phyloP scores from a whole-genome alignment of 2,329 filamentous ascomycete genomes.

The Epichloe sylvatica region DNA sequence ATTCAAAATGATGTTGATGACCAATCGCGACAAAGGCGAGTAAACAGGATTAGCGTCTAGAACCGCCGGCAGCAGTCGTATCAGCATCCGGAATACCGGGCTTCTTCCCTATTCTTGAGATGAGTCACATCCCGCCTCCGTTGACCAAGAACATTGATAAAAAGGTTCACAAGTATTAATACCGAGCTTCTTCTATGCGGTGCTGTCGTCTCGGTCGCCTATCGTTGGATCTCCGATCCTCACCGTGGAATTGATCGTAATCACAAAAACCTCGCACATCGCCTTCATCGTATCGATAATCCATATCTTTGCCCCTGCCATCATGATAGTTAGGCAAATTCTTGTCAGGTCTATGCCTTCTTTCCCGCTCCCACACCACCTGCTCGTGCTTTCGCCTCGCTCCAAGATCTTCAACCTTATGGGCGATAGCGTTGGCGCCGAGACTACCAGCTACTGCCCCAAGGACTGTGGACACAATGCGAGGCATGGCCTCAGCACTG shows the following conservation, averaged over 20 bases:
- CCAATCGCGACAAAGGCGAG: no score
- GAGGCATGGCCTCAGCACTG: conserved; percentile 18
- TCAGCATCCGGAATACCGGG: no score
- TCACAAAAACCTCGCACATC: conserved; percentile 12
- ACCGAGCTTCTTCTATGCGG: conserved; percentile 12
- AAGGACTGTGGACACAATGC: conserved; percentile 34
- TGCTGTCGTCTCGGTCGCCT: conserved; percentile 10
- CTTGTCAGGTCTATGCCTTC: conserved; percentile 17
- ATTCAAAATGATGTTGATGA: no score
- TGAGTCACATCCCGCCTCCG: no score
- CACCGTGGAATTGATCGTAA: conserved; percentile 15
- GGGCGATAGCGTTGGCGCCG: conserved; percentile 37
- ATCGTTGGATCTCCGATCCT: conserved; percentile 9
- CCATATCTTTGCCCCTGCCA: conserved; percentile 5
- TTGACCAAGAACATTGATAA: no score
- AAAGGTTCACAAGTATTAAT: conserved; percentile 6
- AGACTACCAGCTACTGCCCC: conserved; percentile 42
- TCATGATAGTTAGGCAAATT: conserved; percentile 15
- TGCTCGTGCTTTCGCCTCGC: conserved; percentile 20
- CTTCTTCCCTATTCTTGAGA: no score
- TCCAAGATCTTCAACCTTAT: conserved; percentile 25
- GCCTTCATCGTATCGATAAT: conserved; percentile 8
- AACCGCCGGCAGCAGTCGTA: no score
- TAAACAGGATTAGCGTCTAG: no score
- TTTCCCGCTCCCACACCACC: conserved; percentile 18